These are phyloP conservation scores for Cercospora sojina DNA, from an alignment of 2,329 filamentous ascomycete genomes.

Conservation along the genomic window DNA sequence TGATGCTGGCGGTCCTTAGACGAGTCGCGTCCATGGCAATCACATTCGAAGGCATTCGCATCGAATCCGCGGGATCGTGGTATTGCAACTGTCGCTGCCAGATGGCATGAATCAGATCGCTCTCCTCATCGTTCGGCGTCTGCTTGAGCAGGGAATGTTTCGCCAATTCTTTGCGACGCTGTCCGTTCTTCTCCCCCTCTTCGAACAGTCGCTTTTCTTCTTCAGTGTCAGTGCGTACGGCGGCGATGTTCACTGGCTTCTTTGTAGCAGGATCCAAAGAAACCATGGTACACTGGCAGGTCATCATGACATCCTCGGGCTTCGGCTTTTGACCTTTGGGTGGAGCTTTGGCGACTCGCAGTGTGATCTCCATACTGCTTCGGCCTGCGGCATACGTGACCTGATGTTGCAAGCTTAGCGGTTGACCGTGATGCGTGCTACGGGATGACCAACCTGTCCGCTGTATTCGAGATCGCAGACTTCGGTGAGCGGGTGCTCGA, in stretches of 20 bases:
- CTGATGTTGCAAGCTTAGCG: not conserved
- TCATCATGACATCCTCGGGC: constrained; percentile 64
- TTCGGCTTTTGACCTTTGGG: constrained; percentile 56
- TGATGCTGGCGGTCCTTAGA: constrained; percentile 67
- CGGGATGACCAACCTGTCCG: constrained; percentile 43
- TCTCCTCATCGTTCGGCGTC: constrained; percentile 69
- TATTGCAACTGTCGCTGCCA: constrained; percentile 69
- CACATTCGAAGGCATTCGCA: constrained; percentile 57
- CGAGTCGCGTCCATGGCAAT: constrained; percentile 62
- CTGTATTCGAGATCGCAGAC: constrained; percentile 77
- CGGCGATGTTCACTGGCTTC: constrained; percentile 62
- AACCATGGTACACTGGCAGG: constrained; percentile 77
- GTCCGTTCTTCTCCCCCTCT: constrained; percentile 64
- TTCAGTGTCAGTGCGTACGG: constrained; percentile 60
- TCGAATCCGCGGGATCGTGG: constrained; percentile 57
- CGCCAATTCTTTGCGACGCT: constrained; percentile 63
- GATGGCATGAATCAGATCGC: constrained; percentile 69
- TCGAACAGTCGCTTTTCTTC: constrained; percentile 65
- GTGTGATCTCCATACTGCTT: constrained; percentile 71
- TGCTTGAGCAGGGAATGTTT: constrained; percentile 62
- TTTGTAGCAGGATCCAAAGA: constrained; percentile 68
- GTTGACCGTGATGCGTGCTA: not conserved
- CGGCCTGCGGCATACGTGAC: constrained; percentile 71
- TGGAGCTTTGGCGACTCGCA: constrained; percentile 69
- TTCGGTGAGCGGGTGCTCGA: constrained; percentile 70